These are phyloP conservation scores for Sicyos edulis DNA, from an alignment of 306 rosid species.

Conservation along the genomic window DNA sequence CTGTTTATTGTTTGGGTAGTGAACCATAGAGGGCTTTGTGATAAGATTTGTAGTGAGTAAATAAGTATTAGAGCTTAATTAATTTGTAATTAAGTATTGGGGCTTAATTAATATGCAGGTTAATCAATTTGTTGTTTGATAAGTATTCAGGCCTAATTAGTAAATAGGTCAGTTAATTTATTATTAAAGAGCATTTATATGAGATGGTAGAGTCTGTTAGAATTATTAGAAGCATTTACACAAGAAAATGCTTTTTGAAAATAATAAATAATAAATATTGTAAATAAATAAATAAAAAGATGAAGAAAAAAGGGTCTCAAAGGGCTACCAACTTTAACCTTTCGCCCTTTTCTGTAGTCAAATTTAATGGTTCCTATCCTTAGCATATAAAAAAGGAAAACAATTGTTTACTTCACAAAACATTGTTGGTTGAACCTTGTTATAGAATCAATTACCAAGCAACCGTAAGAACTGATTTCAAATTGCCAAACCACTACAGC, in stretches of 20 bases:
- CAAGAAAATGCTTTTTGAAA: not conserved
- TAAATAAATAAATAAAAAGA: not conserved
- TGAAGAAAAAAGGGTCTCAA: not conserved
- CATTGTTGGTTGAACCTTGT: not conserved
- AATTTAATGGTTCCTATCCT: conserved; percentile 1
- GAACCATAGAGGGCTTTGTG: not conserved
- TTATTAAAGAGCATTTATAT: not conserved
- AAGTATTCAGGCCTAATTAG: not conserved
- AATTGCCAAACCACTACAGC: too few species aligned
- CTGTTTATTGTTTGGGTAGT: not conserved
- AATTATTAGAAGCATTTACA: not conserved
- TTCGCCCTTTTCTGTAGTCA: not conserved
- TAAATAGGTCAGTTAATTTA: not conserved
- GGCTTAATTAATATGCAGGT: not conserved
- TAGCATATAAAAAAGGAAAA: not conserved
- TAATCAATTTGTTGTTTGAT: not conserved
- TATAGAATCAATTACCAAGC: not conserved
- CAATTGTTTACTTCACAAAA: not conserved
- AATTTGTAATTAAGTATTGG: not conserved
- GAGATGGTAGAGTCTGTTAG: not conserved
- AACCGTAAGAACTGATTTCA: not conserved
- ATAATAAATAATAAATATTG: too few species aligned
- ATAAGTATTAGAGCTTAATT: not conserved
- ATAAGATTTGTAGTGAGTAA: not conserved
- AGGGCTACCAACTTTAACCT: not conserved